These are phyloP conservation scores for Lentinus polychrous DNA, from an alignment of 1,284 basidiomycete genomes.

Conservation along the genomic window DNA sequence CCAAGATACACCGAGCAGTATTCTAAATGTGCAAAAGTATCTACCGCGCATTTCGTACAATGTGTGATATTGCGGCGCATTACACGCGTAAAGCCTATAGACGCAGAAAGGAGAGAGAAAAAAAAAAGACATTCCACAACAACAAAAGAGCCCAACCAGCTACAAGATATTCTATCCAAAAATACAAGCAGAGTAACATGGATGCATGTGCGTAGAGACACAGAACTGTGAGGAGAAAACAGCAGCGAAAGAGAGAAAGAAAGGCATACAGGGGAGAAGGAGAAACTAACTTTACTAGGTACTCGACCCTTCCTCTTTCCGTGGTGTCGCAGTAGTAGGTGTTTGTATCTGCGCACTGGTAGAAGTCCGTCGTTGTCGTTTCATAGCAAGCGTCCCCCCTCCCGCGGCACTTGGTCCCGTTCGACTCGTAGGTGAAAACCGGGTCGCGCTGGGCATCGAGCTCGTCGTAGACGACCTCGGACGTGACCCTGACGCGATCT, in stretches of 20 bases:
- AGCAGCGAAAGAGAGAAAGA: not conserved
- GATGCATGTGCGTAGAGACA: not conserved
- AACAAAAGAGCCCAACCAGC: slow-evolving; percentile 5
- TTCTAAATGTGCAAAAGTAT: not conserved
- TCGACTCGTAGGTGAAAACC: slow-evolving; percentile 31
- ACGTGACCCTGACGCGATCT: slow-evolving; percentile 61
- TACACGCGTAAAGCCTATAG: too few species aligned
- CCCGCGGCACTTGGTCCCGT: slow-evolving; percentile 23
- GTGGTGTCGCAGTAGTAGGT: slow-evolving; percentile 30
- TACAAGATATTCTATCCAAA: slow-evolving; percentile 6
- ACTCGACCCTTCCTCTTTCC: slow-evolving; percentile 25
- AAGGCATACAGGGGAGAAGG: slow-evolving; percentile 6
- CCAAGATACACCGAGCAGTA: too few species aligned
- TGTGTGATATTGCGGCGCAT: not conserved
- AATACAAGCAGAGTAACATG: slow-evolving; percentile 5
- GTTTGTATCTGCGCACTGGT: slow-evolving; percentile 35
- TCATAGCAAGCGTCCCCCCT: slow-evolving; percentile 49
- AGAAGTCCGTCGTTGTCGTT: slow-evolving; percentile 74
- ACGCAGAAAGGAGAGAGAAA: not conserved
- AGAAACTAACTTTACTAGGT: slow-evolving; percentile 23
- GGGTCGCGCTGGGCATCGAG: slow-evolving; percentile 39
- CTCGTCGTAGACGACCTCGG: slow-evolving; percentile 60
- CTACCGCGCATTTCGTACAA: not conserved
- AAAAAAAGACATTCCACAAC: slow-evolving; percentile 2
- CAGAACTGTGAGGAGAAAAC: slow-evolving; percentile 11